A percentile compares a stretch with the other conserved stretches of the same genome.
Evolutionary conservation across 352 stramenopile species (phyloP).

Genomic region (Phytophthora citricola): DNA sequence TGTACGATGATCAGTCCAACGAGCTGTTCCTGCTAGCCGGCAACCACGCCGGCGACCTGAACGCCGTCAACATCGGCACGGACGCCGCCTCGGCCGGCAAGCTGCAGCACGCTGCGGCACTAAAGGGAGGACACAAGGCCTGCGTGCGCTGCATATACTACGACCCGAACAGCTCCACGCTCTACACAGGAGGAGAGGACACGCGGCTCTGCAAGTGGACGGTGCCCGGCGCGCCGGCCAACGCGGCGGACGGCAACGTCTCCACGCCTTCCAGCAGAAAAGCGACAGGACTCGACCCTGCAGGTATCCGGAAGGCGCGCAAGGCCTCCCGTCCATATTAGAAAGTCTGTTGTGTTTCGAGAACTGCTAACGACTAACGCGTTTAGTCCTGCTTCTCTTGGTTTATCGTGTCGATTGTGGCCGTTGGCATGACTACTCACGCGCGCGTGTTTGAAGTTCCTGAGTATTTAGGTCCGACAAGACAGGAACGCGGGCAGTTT

Average conservation of each 20-base stretch:
- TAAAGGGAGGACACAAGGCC: slow-evolving; percentile 82
- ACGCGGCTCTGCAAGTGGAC: slow-evolving; percentile 86
- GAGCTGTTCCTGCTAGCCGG: slow-evolving; percentile 82
- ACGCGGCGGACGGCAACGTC: slow-evolving; percentile 9
- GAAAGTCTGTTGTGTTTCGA: slow-evolving; percentile 18
- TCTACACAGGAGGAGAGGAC: slow-evolving; percentile 90
- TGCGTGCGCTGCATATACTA: slow-evolving; percentile 87
- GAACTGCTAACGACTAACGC: slow-evolving; percentile 11
- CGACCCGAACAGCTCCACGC: slow-evolving; percentile 45
- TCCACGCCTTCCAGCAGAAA: slow-evolving; percentile 33
- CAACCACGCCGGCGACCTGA: slow-evolving; percentile 80
- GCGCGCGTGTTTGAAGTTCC: background rate
- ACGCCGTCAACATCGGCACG: slow-evolving; percentile 71
- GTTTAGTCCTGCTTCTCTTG: background rate
- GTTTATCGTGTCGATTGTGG: background rate
- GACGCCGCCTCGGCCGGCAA: slow-evolving; percentile 48
- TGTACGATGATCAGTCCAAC: slow-evolving; percentile 76
- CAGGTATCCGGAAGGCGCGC: slow-evolving; percentile 73
- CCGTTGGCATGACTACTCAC: background rate
- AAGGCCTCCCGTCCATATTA: slow-evolving; percentile 82
- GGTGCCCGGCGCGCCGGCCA: slow-evolving; percentile 4
- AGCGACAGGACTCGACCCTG: slow-evolving; percentile 42
- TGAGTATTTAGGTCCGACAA: slow-evolving; percentile 12
- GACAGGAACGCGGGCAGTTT: slow-evolving; percentile 12
- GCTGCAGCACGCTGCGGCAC: slow-evolving; percentile 56